Percentiles rank a stretch among this genome's conserved stretches.
Conservation (phyloP, 2,329 filamentous ascomycete genomes). For the Penicillium sclerotiorum region DNA sequence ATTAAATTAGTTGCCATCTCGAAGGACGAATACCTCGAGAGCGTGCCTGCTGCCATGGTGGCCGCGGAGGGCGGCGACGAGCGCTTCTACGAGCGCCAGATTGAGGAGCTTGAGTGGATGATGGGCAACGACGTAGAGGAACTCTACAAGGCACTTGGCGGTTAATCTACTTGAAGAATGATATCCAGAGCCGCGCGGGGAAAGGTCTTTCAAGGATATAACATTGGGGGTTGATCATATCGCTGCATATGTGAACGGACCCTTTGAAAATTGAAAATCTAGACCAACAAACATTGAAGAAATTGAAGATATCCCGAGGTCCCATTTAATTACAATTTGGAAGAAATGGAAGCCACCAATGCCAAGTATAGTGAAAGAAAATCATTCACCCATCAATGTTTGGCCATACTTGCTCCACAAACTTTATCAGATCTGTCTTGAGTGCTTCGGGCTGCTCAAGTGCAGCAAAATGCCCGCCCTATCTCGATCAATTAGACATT, state of each 20-base stretch:
- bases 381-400: conserved; percentile 1
- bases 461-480: conserved; percentile 59
- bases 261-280: too few species aligned
- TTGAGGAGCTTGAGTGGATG: conserved; percentile 8
- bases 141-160: conserved; percentile 4
- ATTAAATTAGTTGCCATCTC: conserved; percentile 6
- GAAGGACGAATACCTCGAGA: conserved; percentile 15
- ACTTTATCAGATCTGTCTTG: conserved; percentile 47
- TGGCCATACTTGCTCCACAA: conserved; percentile 35
- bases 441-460: conserved; percentile 47
- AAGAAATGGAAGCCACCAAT: too few species aligned
- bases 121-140: conserved; percentile 11
- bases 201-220: too few species aligned
- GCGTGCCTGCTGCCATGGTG: conserved; percentile 3
- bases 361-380: too few species aligned
- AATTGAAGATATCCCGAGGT: too few species aligned
- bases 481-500: too few species aligned
- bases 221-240: neutral
- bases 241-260: too few species aligned
- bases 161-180: conserved; percentile 3
- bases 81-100: conserved; percentile 9
- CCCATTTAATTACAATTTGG: too few species aligned
- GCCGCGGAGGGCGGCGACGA: conserved; percentile 6
- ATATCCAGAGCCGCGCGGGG: too few species aligned
- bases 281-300: too few species aligned